phyloP scores from a whole-genome alignment of 2,329 filamentous ascomycete species.

The Rosellinia necatrix region DNA sequence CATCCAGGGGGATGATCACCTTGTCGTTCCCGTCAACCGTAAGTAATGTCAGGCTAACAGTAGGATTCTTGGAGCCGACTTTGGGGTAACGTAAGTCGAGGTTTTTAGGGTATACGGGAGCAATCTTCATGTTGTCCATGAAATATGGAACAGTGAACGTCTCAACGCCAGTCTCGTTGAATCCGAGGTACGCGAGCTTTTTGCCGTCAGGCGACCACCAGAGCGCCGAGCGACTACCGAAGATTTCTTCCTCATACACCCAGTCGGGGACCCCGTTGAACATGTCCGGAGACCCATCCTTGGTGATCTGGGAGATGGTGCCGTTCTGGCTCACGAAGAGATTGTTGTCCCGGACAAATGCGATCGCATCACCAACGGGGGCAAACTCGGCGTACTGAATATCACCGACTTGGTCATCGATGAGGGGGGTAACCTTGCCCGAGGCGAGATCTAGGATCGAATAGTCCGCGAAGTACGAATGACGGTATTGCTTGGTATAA shows the following conservation, averaged over 20 bases:
- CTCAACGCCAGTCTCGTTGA: slow-evolving; percentile 69
- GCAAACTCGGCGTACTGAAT: slow-evolving; percentile 70
- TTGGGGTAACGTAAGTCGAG: slow-evolving; percentile 71
- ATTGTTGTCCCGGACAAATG: slow-evolving; percentile 70
- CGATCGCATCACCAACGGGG: slow-evolving; percentile 61
- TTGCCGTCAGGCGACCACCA: slow-evolving; percentile 63
- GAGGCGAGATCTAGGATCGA: slow-evolving; percentile 65
- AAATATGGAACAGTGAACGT: slow-evolving; percentile 71
- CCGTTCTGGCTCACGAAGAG: slow-evolving; percentile 63
- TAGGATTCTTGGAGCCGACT: slow-evolving; percentile 70
- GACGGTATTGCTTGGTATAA: slow-evolving; percentile 69
- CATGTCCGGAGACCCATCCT: slow-evolving; percentile 62
- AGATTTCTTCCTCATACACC: slow-evolving; percentile 66
- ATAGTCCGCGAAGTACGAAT: slow-evolving; percentile 72
- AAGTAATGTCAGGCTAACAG: slow-evolving; percentile 62
- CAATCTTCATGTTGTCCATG: slow-evolving; percentile 61
- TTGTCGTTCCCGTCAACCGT: slow-evolving; percentile 53
- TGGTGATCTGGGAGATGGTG: slow-evolving; percentile 60
- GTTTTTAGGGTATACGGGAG: slow-evolving; percentile 65
- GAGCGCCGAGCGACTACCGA: slow-evolving; percentile 53
- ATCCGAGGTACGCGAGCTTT: slow-evolving; percentile 59
- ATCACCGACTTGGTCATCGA: slow-evolving; percentile 63
- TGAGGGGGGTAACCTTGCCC: slow-evolving; percentile 58
- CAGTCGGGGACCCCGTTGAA: slow-evolving; percentile 71
- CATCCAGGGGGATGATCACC: slow-evolving; percentile 55